Base-by-base conservation (phyloP, 495 filamentous ascomycete genomes). In the Trichoderma virens region DNA sequence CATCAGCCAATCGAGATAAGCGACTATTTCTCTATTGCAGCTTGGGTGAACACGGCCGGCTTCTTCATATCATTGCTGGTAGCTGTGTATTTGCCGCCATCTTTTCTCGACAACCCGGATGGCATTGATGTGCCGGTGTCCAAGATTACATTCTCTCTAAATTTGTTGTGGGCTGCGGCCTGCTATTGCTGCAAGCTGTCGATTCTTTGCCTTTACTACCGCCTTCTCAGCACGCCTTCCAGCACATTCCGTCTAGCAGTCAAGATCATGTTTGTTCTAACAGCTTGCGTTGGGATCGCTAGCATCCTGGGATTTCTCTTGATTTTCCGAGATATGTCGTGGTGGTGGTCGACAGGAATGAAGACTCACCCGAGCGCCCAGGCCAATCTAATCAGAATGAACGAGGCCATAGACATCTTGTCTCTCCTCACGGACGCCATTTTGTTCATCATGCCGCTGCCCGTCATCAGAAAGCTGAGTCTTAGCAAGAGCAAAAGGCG, bases 111-210 rank as follows among this genome's bases (percentile, higher is more conserved):
- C 14, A 62, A 62, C 38, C 34, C 38, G 5, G 35, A 45, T n/a
- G 61, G 61, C 34, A 62, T 62, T 18, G 61, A 62, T 45, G 38
- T 47, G 32, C 61, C 61, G 2, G 61, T 62, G 30, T 62, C 61
- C 61, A 62, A 62, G 38, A 62, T 62, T 23, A 62, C 61, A 11
- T 62, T 62, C 23, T 62, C 61, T n/a, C 61, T 62, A 35, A 62
- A 62, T 38, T 38, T 62, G 38, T 30, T 62, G 20, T 62, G 61
- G 61, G 61, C 35, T 14, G 61, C 30, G 3, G 61, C 61, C 20
- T 62, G 61, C 38, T 62, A 62, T n/a, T 47, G 20, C 20, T 62
- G 61, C 61, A 62, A 62, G 38, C 61, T 62, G 20, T 62, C 61
- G 5, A 62, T 62, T 23, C 38, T 62, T 4, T 62, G 61, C 38